These are phyloP conservation scores for Chalciporus sp. DNA, from an alignment of 1,284 basidiomycete genomes.

Conservation along the genomic window DNA sequence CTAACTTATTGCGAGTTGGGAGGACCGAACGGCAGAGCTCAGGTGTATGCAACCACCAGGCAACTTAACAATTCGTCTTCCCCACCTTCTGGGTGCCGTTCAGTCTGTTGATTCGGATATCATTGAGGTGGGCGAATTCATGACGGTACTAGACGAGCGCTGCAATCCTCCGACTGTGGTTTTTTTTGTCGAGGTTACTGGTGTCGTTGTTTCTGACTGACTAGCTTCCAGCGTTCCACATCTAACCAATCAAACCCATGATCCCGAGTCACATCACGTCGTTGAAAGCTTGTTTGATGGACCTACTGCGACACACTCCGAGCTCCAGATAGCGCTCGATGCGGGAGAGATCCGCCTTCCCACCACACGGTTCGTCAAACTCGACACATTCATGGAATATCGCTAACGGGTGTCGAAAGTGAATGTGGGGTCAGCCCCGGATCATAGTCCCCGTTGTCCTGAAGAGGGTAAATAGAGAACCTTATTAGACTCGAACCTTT, in stretches of 20 bases:
- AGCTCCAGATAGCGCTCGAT: neutral
- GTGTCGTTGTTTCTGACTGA: neutral
- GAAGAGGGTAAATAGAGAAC: too few relatives aligned
- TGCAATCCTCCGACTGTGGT: constrained; percentile 5
- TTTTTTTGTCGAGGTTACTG: constrained; percentile 11
- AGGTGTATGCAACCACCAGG: too few relatives aligned
- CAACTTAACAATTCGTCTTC: constrained; percentile 3
- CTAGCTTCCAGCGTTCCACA: too few relatives aligned
- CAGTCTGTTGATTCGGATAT: neutral
- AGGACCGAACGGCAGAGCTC: too few relatives aligned
- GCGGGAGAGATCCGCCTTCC: neutral
- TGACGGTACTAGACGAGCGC: constrained; percentile 6
- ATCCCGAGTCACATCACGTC: neutral
- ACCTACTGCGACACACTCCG: neutral
- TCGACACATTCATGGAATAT: neutral
- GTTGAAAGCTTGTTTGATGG: constrained; percentile 4
- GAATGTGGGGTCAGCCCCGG: neutral
- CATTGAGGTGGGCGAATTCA: constrained; percentile 7
- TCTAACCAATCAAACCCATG: neutral
- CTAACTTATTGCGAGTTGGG: too few relatives aligned
- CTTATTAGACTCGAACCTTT: too few relatives aligned
- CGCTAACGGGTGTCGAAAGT: neutral
- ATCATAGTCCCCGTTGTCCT: neutral
- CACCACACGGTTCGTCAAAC: constrained; percentile 1
- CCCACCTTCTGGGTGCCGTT: neutral